These are phyloP conservation scores for Phoenix roebelenii DNA, from an alignment of 176 grass and related monocot genomes.

Conservation along the genomic window DNA sequence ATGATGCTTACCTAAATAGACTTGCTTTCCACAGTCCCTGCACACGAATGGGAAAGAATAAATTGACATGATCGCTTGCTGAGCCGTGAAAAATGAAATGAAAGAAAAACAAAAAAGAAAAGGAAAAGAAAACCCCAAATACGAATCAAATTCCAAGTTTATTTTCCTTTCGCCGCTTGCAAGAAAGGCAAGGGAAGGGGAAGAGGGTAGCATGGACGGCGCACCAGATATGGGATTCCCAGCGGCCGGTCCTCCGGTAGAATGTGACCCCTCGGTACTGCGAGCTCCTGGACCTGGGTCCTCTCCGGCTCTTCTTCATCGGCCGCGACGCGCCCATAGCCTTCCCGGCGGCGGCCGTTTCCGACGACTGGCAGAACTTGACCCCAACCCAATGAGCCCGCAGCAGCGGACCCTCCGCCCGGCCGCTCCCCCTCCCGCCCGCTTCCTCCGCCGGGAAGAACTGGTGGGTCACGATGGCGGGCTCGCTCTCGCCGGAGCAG, in stretches of 20 bases:
- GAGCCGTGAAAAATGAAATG: neutral
- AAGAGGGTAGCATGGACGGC: neutral
- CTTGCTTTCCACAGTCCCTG: constrained; percentile 99
- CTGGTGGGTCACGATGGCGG: constrained; percentile 60
- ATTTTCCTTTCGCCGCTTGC: neutral
- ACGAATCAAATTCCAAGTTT: constrained; percentile 18
- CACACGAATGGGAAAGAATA: constrained; percentile 27
- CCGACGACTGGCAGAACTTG: constrained; percentile 36
- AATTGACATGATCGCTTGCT: constrained; percentile 6
- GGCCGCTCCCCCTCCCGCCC: neutral
- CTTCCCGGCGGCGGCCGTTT: neutral
- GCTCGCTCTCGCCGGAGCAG: constrained; percentile 35
- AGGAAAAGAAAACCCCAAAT: constrained; percentile 12
- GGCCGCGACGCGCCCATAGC: neutral
- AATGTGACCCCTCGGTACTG: constrained; percentile 99
- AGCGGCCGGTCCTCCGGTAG: constrained; percentile 89
- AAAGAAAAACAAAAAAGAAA: constrained; percentile 38
- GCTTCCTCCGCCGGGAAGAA: constrained; percentile 49
- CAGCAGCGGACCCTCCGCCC: constrained; percentile 9
- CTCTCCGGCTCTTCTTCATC: constrained; percentile 76
- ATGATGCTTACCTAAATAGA: constrained; percentile 79
- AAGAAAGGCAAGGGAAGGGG: neutral
- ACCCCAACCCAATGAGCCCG: constrained; percentile 24
- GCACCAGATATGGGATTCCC: constrained; percentile 99
- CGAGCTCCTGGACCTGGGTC: constrained; percentile 85